A percentile compares a stretch with the other conserved stretches of the same genome.
Conservation (phyloP, 768 basidiomycete species). For the Tulasnella sp. region DNA sequence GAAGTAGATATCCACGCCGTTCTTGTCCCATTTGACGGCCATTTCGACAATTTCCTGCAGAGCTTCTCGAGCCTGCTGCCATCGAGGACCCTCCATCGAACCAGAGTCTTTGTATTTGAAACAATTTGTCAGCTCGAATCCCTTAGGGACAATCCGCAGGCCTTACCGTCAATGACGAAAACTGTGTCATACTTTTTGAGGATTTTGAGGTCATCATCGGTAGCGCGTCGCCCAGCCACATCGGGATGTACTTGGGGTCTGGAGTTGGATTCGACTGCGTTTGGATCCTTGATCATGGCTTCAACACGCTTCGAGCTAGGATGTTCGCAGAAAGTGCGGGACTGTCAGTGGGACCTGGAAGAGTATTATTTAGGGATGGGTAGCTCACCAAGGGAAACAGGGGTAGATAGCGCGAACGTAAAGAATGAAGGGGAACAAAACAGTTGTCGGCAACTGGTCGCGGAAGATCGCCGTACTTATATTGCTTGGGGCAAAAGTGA, state of each 20-base stretch:
- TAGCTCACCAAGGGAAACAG: background rate
- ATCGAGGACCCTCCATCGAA: slow-evolving; percentile 51
- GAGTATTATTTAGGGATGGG: background rate
- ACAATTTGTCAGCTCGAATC: background rate
- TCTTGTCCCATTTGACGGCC: slow-evolving; percentile 49
- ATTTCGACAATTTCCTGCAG: slow-evolving; percentile 47
- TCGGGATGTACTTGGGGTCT: background rate
- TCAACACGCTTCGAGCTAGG: background rate
- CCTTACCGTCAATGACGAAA: slow-evolving; percentile 41
- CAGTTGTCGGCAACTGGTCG: background rate
- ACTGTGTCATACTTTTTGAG: slow-evolving; percentile 50
- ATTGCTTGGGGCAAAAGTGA: background rate
- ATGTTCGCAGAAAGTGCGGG: background rate
- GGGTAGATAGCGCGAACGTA: background rate
- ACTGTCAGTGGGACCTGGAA: background rate
- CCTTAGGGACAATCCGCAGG: background rate
- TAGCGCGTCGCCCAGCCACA: background rate
- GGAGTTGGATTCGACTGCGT: background rate
- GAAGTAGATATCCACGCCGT: slow-evolving; percentile 63
- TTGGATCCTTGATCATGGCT: background rate
- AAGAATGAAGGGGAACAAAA: background rate
- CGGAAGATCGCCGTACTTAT: too few relatives aligned
- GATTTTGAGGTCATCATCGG: background rate
- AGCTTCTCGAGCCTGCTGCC: slow-evolving; percentile 50
- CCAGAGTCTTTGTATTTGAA: slow-evolving; percentile 48